A percentile compares a stretch with the other conserved stretches of the same genome.
Conservation (phyloP, 202 grass and related monocot species). For the Schoenoplectus triqueter region DNA sequence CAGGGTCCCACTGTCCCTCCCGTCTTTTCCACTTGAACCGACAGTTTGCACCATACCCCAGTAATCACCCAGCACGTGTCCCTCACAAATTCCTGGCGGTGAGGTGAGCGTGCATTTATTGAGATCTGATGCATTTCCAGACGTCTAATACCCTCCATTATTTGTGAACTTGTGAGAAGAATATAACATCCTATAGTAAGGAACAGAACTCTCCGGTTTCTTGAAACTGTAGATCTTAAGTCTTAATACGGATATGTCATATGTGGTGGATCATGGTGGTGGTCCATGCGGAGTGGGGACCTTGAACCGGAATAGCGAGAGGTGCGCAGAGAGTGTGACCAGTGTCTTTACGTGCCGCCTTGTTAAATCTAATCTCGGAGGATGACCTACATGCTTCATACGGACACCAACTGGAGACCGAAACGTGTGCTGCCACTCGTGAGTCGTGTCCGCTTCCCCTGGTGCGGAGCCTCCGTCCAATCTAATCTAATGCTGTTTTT, state of each 20-base stretch:
- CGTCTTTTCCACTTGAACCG: slow-evolving; percentile 17
- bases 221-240: too few species aligned
- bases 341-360: slow-evolving; percentile 42
- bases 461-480: not conserved
- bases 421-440: not conserved
- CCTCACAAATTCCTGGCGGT: slow-evolving; percentile 20
- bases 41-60: slow-evolving; percentile 30
- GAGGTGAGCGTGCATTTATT: slow-evolving; percentile 33
- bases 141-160: not conserved
- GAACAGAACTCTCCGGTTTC: too few species aligned
- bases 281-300: not conserved
- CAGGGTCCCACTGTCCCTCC: not conserved
- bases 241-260: too few species aligned
- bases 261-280: too few species aligned
- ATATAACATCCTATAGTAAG: too few species aligned
- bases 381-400: not conserved
- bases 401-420: not conserved
- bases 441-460: not conserved
- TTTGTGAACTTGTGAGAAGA: not conserved
- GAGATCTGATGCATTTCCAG: not conserved
- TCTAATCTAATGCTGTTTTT: slow-evolving; percentile 6
- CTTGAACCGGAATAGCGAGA: not conserved
- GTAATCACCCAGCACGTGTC: slow-evolving; percentile 13
- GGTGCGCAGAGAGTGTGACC: slow-evolving; percentile 19
- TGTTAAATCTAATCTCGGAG: slow-evolving; percentile 11